Percentiles rank a stretch among this genome's conserved stretches.
These are phyloP conservation scores for Termitomyces bulborhizus DNA, from an alignment of 768 basidiomycete genomes.

Conservation along the genomic window DNA sequence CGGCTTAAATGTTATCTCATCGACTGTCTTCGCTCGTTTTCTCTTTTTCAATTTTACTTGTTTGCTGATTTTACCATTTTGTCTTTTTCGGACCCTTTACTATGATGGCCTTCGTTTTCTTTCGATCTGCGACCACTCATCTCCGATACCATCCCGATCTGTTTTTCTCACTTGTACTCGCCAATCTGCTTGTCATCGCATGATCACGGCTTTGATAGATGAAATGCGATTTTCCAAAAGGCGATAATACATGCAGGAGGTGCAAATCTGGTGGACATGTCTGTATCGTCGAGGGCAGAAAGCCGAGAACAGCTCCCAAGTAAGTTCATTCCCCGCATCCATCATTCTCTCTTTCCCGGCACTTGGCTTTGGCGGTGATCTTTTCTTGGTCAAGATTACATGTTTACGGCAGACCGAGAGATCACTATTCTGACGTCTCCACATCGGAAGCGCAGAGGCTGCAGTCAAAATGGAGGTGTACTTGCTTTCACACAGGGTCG, in stretches of 20 bases:
- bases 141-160: not conserved
- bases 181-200: not conserved
- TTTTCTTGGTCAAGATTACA: conserved; percentile 9
- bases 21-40: not conserved
- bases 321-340: conserved; percentile 36
- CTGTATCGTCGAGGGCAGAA: conserved; percentile 81
- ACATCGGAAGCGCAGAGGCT: conserved; percentile 7
- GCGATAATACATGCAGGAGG: conserved; percentile 71
- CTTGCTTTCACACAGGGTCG: conserved; percentile 4
- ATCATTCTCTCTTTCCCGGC: conserved; percentile 15
- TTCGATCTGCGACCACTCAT: conserved; percentile 1
- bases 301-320: conserved; percentile 76
- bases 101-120: conserved; percentile 10
- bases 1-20: conserved; percentile 10
- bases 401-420: conserved; percentile 6
- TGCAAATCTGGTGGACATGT: conserved; percentile 68
- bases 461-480: not conserved
- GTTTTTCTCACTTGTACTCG: not conserved
- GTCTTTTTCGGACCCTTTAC: conserved; percentile 9
- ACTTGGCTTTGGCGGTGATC: not conserved
- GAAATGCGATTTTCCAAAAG: conserved; percentile 78
- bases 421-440: conserved; percentile 7
- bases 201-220: conserved; percentile 44
- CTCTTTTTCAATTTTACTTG: conserved; percentile 6
- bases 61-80: conserved; percentile 9